Evolutionary conservation across 768 basidiomycete species (phyloP).

Genomic region (Tricholoma hemisulphureum): DNA sequence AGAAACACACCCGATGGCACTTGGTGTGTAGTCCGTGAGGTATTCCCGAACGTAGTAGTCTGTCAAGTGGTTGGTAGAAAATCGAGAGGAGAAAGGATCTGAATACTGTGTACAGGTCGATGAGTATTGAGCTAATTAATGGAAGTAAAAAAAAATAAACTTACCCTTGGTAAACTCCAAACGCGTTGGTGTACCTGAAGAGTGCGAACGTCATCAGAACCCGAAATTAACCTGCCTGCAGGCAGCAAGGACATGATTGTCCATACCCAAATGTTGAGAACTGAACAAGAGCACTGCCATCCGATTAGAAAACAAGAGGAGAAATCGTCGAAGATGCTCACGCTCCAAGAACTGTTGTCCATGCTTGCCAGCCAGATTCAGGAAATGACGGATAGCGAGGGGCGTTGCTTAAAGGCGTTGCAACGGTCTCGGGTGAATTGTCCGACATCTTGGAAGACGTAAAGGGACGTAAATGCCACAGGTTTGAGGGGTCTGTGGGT

Average conservation of each 20-base stretch:
- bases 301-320: background rate
- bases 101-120: background rate
- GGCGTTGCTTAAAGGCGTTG: background rate
- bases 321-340: background rate
- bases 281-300: constrained; percentile 13
- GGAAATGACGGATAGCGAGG: background rate
- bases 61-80: background rate
- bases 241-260: too few species aligned
- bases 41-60: constrained; percentile 23
- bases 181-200: constrained; percentile 10
- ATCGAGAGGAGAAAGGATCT: background rate
- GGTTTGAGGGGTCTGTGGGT: too few species aligned
- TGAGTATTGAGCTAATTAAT: too few species aligned
- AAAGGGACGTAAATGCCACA: too few species aligned
- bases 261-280: constrained; percentile 19
- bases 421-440: background rate
- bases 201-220: background rate
- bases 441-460: background rate
- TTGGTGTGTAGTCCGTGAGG: constrained; percentile 18
- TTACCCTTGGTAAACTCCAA: constrained; percentile 23
- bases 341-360: background rate
- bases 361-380: background rate
- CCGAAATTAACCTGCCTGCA: background rate
- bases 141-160: background rate
- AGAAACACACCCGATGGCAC: constrained; percentile 17